phyloP scores from a whole-genome alignment of 495 filamentous ascomycete genomes.

The Penicillium paxilli region DNA sequence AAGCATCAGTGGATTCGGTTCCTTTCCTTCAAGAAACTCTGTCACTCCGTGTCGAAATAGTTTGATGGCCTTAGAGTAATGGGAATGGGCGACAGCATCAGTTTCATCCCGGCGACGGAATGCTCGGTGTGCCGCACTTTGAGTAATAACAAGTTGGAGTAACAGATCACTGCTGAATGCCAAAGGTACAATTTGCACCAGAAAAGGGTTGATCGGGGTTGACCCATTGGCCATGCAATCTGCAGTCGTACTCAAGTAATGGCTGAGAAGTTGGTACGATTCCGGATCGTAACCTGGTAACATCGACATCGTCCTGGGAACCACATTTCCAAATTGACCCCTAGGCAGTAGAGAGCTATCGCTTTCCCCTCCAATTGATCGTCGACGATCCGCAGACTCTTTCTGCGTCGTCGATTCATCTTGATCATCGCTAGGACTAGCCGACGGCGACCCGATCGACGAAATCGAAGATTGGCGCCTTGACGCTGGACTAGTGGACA shows the following conservation, averaged over 20 bases:
- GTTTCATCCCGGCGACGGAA: slow-evolving; percentile 36
- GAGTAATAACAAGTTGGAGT: slow-evolving; percentile 37
- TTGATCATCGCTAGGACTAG: not conserved
- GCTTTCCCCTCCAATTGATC: not conserved
- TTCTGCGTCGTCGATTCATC: not conserved
- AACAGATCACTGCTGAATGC: slow-evolving; percentile 40
- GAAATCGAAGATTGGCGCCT: slow-evolving; percentile 17
- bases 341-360: slow-evolving; percentile 5
- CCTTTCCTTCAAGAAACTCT: slow-evolving; percentile 40
- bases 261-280: slow-evolving; percentile 34
- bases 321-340: slow-evolving; percentile 18
- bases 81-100: slow-evolving; percentile 34
- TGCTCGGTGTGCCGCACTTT: slow-evolving; percentile 40
- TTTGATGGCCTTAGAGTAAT: slow-evolving; percentile 36
- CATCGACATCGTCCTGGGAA: slow-evolving; percentile 34
- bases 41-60: slow-evolving; percentile 34
- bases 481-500: slow-evolving; percentile 10
- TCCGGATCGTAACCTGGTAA: slow-evolving; percentile 34
- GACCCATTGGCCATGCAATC: slow-evolving; percentile 42
- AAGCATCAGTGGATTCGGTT: slow-evolving; percentile 36
- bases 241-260: slow-evolving; percentile 37
- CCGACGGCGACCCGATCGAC: slow-evolving; percentile 15
- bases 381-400: not conserved
- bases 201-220: slow-evolving; percentile 37
- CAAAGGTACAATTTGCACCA: slow-evolving; percentile 39